A percentile compares a stretch with the other conserved stretches of the same genome.
Evolutionary conservation across 1,284 basidiomycete genomes (phyloP).

Genomic region (Pseudozyma sp.): DNA sequence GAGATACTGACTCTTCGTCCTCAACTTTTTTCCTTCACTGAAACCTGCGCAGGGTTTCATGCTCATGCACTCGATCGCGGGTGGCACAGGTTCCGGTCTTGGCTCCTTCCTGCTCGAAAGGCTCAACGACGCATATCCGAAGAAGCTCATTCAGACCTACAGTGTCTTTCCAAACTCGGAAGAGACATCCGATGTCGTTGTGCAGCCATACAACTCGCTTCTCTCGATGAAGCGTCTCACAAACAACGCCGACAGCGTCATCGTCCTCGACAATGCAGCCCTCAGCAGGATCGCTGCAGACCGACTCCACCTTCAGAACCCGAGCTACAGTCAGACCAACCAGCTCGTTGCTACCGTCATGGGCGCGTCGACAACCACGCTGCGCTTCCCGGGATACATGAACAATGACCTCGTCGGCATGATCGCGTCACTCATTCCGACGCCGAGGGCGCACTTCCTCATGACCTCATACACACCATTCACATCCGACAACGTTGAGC

Average conservation of each 20-base stretch:
- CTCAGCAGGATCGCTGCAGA: slow-evolving; percentile 91
- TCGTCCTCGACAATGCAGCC: slow-evolving; percentile 96
- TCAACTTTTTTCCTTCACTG: neutral
- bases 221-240: slow-evolving; percentile 94
- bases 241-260: slow-evolving; percentile 95
- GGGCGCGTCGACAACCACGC: slow-evolving; percentile 92
- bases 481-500: slow-evolving; percentile 78
- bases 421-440: slow-evolving; percentile 95
- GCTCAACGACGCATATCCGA: slow-evolving; percentile 96
- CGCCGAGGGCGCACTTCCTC: slow-evolving; percentile 98
- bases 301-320: slow-evolving; percentile 87
- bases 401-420: slow-evolving; percentile 96
- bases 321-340: slow-evolving; percentile 79
- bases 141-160: slow-evolving; percentile 99
- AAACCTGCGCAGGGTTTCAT: slow-evolving; percentile 85
- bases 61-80: slow-evolving; percentile 98
- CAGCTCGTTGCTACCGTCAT: slow-evolving; percentile 68
- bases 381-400: slow-evolving; percentile 99
- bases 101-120: slow-evolving; percentile 96
- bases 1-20: neutral
- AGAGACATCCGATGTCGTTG: slow-evolving; percentile 71
- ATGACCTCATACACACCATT: slow-evolving; percentile 99
- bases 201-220: slow-evolving; percentile 96
- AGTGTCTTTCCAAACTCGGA: slow-evolving; percentile 91
- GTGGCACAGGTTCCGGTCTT: slow-evolving; percentile 96